phyloP scores from a whole-genome alignment of 345 rosid species.

The Zanthoxylum bungeanum region DNA sequence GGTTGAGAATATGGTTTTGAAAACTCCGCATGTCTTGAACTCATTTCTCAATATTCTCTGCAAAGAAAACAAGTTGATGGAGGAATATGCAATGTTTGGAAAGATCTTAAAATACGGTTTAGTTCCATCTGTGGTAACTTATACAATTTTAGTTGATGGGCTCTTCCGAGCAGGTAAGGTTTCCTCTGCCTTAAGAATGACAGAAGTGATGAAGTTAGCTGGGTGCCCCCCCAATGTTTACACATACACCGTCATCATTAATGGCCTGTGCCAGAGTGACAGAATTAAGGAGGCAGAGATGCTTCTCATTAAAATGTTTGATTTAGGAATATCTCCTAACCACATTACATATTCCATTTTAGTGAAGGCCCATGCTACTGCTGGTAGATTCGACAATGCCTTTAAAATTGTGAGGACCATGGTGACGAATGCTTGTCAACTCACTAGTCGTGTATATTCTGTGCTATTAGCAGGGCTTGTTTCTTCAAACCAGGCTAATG shows the following conservation, averaged over 20 bases:
- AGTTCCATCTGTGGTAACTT: conserved; percentile 49
- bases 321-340: conserved; percentile 43
- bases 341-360: conserved; percentile 39
- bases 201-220: conserved; percentile 36
- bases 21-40: conserved; percentile 39
- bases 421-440: conserved; percentile 38
- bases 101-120: conserved; percentile 40
- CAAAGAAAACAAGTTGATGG: conserved; percentile 36
- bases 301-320: conserved; percentile 34
- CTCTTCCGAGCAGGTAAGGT: conserved; percentile 36
- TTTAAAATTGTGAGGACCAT: conserved; percentile 32
- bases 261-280: conserved; percentile 43
- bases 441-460: conserved; percentile 29
- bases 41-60: conserved; percentile 39
- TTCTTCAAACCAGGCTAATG: conserved; percentile 21
- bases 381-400: conserved; percentile 36
- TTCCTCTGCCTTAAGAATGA: conserved; percentile 21
- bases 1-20: conserved; percentile 22
- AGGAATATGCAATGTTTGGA: conserved; percentile 42
- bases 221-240: conserved; percentile 48
- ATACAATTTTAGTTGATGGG: conserved; percentile 40
- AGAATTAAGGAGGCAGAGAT: conserved; percentile 39
- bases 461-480: conserved; percentile 31
- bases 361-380: conserved; percentile 35
- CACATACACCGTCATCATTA: conserved; percentile 43